phyloP scores from a whole-genome alignment of 2,329 filamentous ascomycete species.

The Whalleya microplaca region DNA sequence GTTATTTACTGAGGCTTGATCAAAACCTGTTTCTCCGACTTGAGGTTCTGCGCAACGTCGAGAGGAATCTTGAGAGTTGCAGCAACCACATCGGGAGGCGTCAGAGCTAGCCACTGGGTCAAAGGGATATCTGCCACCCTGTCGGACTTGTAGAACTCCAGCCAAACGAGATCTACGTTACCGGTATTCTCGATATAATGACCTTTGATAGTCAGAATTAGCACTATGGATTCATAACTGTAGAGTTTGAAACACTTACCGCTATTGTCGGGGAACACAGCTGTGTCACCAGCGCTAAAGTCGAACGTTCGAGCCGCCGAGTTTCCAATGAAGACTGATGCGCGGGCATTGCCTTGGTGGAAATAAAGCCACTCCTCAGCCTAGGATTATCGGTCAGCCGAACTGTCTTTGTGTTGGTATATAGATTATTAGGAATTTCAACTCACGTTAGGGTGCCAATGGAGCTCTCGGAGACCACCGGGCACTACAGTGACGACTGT shows the following conservation, averaged over 20 bases:
- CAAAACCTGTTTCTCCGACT: slow-evolving; percentile 67
- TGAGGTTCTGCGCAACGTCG: slow-evolving; percentile 58
- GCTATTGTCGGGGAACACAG: slow-evolving; percentile 68
- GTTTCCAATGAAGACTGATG: slow-evolving; percentile 67
- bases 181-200: slow-evolving; percentile 73
- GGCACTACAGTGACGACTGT: slow-evolving; percentile 68
- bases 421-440: neutral
- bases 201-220: slow-evolving; percentile 32
- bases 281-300: slow-evolving; percentile 69
- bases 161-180: slow-evolving; percentile 66
- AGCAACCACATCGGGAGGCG: slow-evolving; percentile 64
- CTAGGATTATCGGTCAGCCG: slow-evolving; percentile 36
- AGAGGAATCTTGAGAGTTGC: slow-evolving; percentile 62
- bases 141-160: slow-evolving; percentile 72
- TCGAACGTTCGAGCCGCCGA: slow-evolving; percentile 67
- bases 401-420: too few relatives aligned
- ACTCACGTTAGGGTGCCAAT: slow-evolving; percentile 71
- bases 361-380: slow-evolving; percentile 75
- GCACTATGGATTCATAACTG: neutral
- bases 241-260: slow-evolving; percentile 39
- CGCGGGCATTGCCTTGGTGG: slow-evolving; percentile 62
- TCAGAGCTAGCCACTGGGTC: slow-evolving; percentile 71
- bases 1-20: slow-evolving; percentile 33
- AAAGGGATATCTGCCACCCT: slow-evolving; percentile 68
- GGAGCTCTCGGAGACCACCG: slow-evolving; percentile 64